Base-by-base conservation (phyloP, 2,329 filamentous ascomycete species). In the Aspergillus novofumigatus region DNA sequence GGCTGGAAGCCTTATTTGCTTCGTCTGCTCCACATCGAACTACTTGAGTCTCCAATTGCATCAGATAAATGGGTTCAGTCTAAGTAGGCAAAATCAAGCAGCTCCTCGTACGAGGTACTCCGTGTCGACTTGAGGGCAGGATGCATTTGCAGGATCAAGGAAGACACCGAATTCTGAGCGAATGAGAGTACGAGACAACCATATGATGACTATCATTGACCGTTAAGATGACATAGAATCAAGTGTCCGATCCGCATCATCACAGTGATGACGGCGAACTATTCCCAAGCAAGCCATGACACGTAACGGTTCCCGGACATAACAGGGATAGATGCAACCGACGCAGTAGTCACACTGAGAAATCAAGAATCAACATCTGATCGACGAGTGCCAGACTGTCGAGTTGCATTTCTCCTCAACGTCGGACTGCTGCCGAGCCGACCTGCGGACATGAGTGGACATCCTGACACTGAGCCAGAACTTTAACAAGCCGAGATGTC, bases 251-350 rank as follows among this genome's bases (percentile, higher is more conserved):
- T 3, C 1, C 32, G 32, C 14, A 38, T 38, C 32, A 17, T 38
- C 14, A 35, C 32, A 38, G 32, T 38, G 14, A 17, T 7, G 53
- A 48, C 62, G 62, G 60, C 55, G 42, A 53, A 51, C 61, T 54
- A 59, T 63, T 60, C 64, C 67, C 52, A 66, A 66, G 59, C 57
- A 14, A 60, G 66, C 55, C 52, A 61, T 70, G 68, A 71, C 68
- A 71, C 65, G 68, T 69, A 69, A 70, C 66, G 68, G 65, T 54
- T 8, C 4, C 44, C 21, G 44, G 11, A 23, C 20, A 44, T 21
- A 7, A 44, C 41, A 44, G 41, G 41, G 41, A 44, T 44, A n/a
- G 41, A 45, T 45, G 54, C 48, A 45, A 48, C 52, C 53, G 14
- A 54, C 45, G 53, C 49, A 51, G 55, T 54, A 41, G 41, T 49